Evolutionary conservation across 345 rosid genomes (phyloP).

Genomic region (Kernera saxatilis): DNA sequence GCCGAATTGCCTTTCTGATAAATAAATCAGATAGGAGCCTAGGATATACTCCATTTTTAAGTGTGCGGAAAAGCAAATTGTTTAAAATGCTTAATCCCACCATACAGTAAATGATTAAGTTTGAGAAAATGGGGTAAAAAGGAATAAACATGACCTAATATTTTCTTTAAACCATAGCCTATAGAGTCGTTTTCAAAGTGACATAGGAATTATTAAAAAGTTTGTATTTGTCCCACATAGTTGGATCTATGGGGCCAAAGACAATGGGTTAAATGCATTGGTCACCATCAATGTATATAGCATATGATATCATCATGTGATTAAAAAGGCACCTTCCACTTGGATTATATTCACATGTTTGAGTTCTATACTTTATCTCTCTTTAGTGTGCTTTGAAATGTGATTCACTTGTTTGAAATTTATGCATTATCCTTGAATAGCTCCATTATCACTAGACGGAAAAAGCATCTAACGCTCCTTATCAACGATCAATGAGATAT

Average conservation of each 20-base stretch:
- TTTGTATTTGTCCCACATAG: slow-evolving; percentile 23
- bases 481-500: slow-evolving; percentile 22
- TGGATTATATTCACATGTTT: slow-evolving; percentile 21
- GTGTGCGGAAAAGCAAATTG: not conserved
- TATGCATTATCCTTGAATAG: slow-evolving; percentile 1
- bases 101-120: slow-evolving; percentile 12
- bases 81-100: slow-evolving; percentile 3
- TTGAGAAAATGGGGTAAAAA: slow-evolving; percentile 14
- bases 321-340: slow-evolving; percentile 11
- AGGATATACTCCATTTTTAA: not conserved
- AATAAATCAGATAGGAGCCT: not conserved
- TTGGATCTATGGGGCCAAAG: slow-evolving; percentile 27
- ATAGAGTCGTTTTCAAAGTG: slow-evolving; percentile 23
- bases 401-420: slow-evolving; percentile 19
- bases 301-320: slow-evolving; percentile 29
- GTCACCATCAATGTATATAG: slow-evolving; percentile 20
- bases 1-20: not conserved
- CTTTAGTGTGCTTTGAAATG: slow-evolving; percentile 15
- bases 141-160: slow-evolving; percentile 27
- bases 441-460: not conserved
- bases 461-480: slow-evolving; percentile 11
- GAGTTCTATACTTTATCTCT: slow-evolving; percentile 13
- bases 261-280: slow-evolving; percentile 12
- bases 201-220: slow-evolving; percentile 19
- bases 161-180: slow-evolving; percentile 15